Base-by-base conservation (phyloP, 495 filamentous ascomycete species). In the Letharia lupina region DNA sequence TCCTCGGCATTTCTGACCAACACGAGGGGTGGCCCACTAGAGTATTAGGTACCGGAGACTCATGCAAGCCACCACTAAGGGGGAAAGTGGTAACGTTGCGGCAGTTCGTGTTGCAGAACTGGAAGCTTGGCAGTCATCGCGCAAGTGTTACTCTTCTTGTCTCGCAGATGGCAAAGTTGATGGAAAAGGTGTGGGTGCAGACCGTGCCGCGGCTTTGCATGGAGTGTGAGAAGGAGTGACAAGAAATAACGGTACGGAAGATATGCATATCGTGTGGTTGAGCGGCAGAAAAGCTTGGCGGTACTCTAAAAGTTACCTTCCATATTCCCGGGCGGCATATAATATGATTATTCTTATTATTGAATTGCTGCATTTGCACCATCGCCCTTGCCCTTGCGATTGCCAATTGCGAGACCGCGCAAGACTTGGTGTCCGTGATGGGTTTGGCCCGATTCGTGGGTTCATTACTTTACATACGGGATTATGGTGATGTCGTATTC, bases 231-330 rank as follows among this genome's bases (percentile, higher is more conserved):
- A 9, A 42, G 6, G n/a, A 50, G 48, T 11, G 9, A 28, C 1
- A 23, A 20, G 54, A 23, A 57, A 37, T 18, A 8, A 37, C 12
- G 54, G 54, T 35, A 37, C 5, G 3, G 54, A 37, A 37, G 7
- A 57, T 57, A 57, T 57, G 54, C 54, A 57, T 57, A 57, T 57
- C 31, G 5, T 37, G 54, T 37, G 54, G 54, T 37, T 37, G 52
- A 56, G 48, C 8, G 54, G 31, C 31, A 37, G 33, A 13, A 37
- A 57, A 57, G 54, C 54, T 57, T 57, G 54, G 54, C 54, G 33
- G 54, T 37, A 57, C 54, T 57, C 33, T 57, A 57, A 57, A 57
- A 35, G 7, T 31, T 54, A 54, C 28, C 50, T 54, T 50, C 50
- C 23, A 54, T 54, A 16, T 54, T 33, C 23, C 50, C 50, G 50